Conservation (phyloP, 306 rosid species). For the Hippophae rhamnoides region DNA sequence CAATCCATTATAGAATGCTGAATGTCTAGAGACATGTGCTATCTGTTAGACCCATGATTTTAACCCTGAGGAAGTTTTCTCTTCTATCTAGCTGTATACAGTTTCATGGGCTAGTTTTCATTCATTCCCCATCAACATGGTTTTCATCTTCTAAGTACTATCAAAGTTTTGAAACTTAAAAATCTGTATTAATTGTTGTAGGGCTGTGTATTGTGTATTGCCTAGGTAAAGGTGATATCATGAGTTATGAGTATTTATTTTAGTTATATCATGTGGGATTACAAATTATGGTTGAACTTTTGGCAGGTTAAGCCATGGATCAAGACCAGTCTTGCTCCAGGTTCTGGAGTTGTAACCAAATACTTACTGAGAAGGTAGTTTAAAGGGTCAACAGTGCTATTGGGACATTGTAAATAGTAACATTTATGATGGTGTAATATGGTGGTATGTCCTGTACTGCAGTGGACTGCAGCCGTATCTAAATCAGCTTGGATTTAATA, state of each 20-base stretch:
- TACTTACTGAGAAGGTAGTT: slow-evolving; percentile 71
- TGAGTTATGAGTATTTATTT: not conserved
- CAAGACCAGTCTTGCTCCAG: slow-evolving; percentile 97
- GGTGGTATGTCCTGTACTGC: slow-evolving; percentile 12
- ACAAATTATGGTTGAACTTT: not conserved
- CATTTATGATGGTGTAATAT: slow-evolving; percentile 6
- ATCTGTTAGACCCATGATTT: too few species aligned
- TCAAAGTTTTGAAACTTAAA: too few species aligned
- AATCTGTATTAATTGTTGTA: too few species aligned
- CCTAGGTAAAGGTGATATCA: not conserved
- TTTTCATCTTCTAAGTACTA: too few species aligned
- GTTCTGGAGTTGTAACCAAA: slow-evolving; percentile 95
- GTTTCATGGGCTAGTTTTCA: too few species aligned
- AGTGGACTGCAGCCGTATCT: slow-evolving; percentile 89
- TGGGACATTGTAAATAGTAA: not conserved
- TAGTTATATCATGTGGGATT: not conserved
- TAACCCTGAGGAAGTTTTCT: too few species aligned
- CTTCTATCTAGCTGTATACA: too few species aligned
- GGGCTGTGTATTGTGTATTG: not conserved
- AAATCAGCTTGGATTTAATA: slow-evolving; percentile 80
- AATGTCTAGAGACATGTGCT: too few species aligned
- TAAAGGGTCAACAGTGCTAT: slow-evolving; percentile 5
- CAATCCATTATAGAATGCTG: too few species aligned
- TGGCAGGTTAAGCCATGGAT: slow-evolving; percentile 93
- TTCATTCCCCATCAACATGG: too few species aligned